Base-by-base conservation (phyloP, 352 stramenopile species). In the Phytophthora melonis region DNA sequence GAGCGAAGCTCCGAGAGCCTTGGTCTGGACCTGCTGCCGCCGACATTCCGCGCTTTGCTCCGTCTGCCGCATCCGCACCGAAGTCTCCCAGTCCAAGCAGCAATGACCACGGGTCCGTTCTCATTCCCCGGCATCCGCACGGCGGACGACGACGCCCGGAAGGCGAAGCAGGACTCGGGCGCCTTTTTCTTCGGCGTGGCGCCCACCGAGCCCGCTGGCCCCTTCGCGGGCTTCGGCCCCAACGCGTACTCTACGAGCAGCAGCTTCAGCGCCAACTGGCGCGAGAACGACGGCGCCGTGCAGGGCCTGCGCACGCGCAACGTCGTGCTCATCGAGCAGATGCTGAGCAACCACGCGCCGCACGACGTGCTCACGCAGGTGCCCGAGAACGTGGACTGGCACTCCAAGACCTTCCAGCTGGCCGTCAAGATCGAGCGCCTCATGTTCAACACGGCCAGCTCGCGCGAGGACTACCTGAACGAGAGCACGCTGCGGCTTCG, bases 381-480 rank as follows among this genome's bases (percentile, higher is more conserved):
- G 43, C 81, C 81, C 19, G 83, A 88, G 61, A 89, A 89, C 75
- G 78, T 76, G 18, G 67, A 90, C 65, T 90, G 83, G 81, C 77
- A 82, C 62, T 84, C 79, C 57, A 90, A 90, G 77, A 88, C 81
- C 21, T 87, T 88, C 64, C 68, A 84, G 60, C 70, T 90, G 63
- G 79, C 83, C 13, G 74, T 89, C 66, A 90, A 90, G 74, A 86
- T 89, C 67, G 81, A 90, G 66, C 77, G 78, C 7, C 79, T 90
- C 70, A 84, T 89, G 72, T 87, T 90, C 67, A 82, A 74, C 34
- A 74, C 81, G 3, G 80, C 80, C 21, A 69, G 72, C 10, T 84
- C 83, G 1, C 68, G 77, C n/a, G 77, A 90, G 27, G 77, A 87
- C 70, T 90, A 90, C 73, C 54, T 88, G 57, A 81, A 88, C 68